phyloP scores from a whole-genome alignment of 2,329 filamentous ascomycete genomes.

The Cytospora chrysosperma region DNA sequence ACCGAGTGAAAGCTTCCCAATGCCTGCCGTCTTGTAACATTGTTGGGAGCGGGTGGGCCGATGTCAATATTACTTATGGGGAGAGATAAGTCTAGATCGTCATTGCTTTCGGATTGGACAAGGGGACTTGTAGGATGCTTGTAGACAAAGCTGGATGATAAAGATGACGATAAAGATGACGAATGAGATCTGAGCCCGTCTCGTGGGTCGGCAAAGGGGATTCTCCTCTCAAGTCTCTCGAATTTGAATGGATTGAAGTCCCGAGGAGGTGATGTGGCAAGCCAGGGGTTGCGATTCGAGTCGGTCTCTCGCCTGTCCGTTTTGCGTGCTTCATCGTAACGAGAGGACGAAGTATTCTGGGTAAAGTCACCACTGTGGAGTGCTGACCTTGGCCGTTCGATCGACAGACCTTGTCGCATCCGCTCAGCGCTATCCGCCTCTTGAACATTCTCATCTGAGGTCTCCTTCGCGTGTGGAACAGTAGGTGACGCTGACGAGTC shows the following conservation, averaged over 20 bases:
- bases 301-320: conserved; percentile 15
- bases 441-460: conserved; percentile 28
- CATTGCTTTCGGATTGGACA: conserved; percentile 83
- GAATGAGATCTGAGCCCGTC: conserved; percentile 45
- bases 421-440: conserved; percentile 42
- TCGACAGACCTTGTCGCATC: conserved; percentile 58
- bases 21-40: conserved; percentile 63
- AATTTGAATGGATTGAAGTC: conserved; percentile 49
- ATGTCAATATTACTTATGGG: conserved; percentile 52
- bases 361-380: conserved; percentile 69
- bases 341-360: conserved; percentile 35
- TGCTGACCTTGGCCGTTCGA: conserved; percentile 79
- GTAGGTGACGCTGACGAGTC: conserved; percentile 43
- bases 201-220: conserved; percentile 16
- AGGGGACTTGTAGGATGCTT: conserved; percentile 90
- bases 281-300: conserved; percentile 40
- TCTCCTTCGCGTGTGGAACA: conserved; percentile 49
- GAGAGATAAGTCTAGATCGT: conserved; percentile 66
- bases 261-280: conserved; percentile 56
- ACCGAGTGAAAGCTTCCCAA: conserved; percentile 46
- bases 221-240: conserved; percentile 40
- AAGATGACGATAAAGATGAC: conserved; percentile 68
- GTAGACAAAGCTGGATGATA: conserved; percentile 77
- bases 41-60: conserved; percentile 35
- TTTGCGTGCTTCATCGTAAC: conserved; percentile 27